Base-by-base conservation (phyloP, 441 rosid species). In the Erodium texanum region DNA sequence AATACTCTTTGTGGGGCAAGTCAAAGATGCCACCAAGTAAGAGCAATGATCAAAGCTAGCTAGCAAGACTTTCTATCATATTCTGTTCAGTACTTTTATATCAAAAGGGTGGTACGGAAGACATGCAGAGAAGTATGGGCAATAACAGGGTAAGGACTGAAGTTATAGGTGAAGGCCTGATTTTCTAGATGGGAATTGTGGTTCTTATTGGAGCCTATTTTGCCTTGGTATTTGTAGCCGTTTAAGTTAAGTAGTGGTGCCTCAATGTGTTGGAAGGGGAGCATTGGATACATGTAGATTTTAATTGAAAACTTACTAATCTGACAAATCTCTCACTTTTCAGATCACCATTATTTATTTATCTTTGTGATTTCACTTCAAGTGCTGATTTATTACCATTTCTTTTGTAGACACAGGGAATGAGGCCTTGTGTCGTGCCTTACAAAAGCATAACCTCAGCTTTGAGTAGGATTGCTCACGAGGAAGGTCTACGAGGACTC, bases 401-500 rank as follows among this genome's bases (percentile, higher is more conserved):
- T 52, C 23, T 68, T 50, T 52, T 68, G 63, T 48, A 94, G 97
- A 87, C 97, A 11, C 99, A 93, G 75, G 95, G 93, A 70, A 89
- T 91, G 88, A 86, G 96, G 78, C 69, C 88, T 3, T 86, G 68
- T 19, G 96, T 91, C 74, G 85, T 94, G 76, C 99, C 99, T n/a
- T 93, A 93, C 70, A 86, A 82, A 74, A 82, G 96, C 34, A 74
- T 88, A 61, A 69, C 79, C 74, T 87, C 98, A 68, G 98, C 98
- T 70, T 82, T 94, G 62, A 82, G 73, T 66, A 87, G 97, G 81
- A 94, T 94, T 65, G 71, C 80, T 20, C 81, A 65, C 22, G 99
- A 94, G 79, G 98, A 94, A 86, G 99, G 96, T 62, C 15, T 93
- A 0, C 86, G 88, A 48, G 99, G 99, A 68, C 73, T 94, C 66